Evolutionary conservation across 2,329 filamentous ascomycete species (phyloP).

Genomic region (Beauveria sp.): DNA sequence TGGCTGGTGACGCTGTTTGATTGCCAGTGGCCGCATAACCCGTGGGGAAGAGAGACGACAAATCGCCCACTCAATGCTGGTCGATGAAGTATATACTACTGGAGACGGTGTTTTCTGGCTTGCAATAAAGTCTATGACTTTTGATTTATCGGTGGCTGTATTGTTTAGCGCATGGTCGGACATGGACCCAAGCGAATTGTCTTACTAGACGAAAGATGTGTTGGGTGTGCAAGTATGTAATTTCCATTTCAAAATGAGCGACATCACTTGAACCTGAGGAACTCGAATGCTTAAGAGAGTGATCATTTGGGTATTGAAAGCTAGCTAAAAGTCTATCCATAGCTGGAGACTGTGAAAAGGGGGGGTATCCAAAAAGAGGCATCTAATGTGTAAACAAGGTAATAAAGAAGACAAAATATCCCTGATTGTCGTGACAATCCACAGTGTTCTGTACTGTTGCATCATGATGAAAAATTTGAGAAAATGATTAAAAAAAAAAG

Average conservation of each 20-base stretch:
- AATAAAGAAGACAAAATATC: neutral
- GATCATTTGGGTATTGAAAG: slow-evolving; percentile 3
- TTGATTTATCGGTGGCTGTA: no score
- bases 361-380: slow-evolving; percentile 7
- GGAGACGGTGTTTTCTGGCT: no score
- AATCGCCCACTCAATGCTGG: no score
- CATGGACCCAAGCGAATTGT: no score
- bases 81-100: no score
- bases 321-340: slow-evolving; percentile 7
- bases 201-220: no score
- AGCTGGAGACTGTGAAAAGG: slow-evolving; percentile 3
- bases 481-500: neutral
- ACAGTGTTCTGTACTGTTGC: slow-evolving; percentile 7
- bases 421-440: slow-evolving; percentile 1
- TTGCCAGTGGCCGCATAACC: neutral
- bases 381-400: slow-evolving; percentile 1
- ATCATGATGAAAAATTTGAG: neutral
- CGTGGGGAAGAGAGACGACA: neutral
- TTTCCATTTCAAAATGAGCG: neutral
- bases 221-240: no score
- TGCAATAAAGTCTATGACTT: no score
- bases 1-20: neutral
- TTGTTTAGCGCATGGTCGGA: no score
- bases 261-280: neutral
- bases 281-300: neutral